Evolutionary conservation across 805 yeast species (phyloP).

Genomic region (Candida golubevii): DNA sequence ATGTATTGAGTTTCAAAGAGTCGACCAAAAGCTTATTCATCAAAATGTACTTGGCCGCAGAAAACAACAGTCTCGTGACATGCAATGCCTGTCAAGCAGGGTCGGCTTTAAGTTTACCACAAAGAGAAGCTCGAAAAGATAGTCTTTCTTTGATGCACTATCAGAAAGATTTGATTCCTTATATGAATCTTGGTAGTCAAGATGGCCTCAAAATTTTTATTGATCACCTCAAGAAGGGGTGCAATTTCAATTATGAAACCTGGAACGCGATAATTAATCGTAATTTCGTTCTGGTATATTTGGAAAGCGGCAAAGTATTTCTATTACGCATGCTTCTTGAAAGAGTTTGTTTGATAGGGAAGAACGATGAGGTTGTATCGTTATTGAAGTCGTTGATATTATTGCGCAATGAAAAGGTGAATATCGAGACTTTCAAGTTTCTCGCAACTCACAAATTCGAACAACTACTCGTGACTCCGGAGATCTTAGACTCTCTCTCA

Average conservation of each 20-base stretch:
- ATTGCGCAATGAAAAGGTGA: slow-evolving; percentile 24
- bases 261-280: slow-evolving; percentile 30
- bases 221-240: slow-evolving; percentile 27
- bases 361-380: background rate
- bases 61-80: background rate
- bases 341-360: slow-evolving; percentile 16
- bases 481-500: slow-evolving; percentile 6
- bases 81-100: background rate
- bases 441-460: slow-evolving; percentile 8
- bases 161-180: slow-evolving; percentile 23
- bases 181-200: slow-evolving; percentile 25
- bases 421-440: slow-evolving; percentile 20
- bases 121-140: background rate
- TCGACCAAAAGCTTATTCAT: slow-evolving; percentile 1
- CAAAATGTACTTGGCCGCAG: background rate
- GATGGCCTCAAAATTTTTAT: slow-evolving; percentile 26
- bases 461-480: slow-evolving; percentile 6
- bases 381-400: slow-evolving; percentile 14
- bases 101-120: background rate
- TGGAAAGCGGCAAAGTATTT: slow-evolving; percentile 18
- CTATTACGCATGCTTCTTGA: slow-evolving; percentile 18
- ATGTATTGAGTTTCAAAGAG: slow-evolving; percentile 20
- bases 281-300: slow-evolving; percentile 20
- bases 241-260: slow-evolving; percentile 27
- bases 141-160: slow-evolving; percentile 2